These are phyloP conservation scores for Teunomyces panamensis DNA, from an alignment of 805 yeast species.

Conservation along the genomic window DNA sequence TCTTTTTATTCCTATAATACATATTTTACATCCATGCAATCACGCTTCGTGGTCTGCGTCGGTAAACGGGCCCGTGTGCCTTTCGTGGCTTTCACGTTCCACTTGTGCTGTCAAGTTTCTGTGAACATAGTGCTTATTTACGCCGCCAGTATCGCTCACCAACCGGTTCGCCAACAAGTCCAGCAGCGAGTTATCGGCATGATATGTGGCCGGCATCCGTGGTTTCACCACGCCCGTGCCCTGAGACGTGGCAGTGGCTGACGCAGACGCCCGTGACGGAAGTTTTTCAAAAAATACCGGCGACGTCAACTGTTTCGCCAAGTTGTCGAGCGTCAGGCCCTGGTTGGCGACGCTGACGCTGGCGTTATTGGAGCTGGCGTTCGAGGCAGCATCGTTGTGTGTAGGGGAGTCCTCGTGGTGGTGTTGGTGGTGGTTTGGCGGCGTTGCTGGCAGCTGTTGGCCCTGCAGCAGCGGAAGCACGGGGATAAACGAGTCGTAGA, in stretches of 20 bases:
- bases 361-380: conserved; percentile 4
- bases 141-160: conserved; percentile 18
- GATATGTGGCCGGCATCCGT: conserved; percentile 5
- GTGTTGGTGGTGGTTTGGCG: neutral
- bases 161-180: conserved; percentile 18
- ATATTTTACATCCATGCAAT: neutral
- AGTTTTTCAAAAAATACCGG: conserved; percentile 37
- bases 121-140: conserved; percentile 33
- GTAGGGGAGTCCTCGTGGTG: conserved; percentile 3
- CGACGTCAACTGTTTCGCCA: conserved; percentile 38
- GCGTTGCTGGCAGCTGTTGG: conserved; percentile 2
- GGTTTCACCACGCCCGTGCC: conserved; percentile 21
- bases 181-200: conserved; percentile 20
- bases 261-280: conserved; percentile 27
- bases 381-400: conserved; percentile 5
- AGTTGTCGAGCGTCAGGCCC: conserved; percentile 27
- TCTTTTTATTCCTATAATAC: neutral
- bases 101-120: conserved; percentile 10
- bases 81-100: neutral
- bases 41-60: neutral
- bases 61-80: neutral
- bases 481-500: conserved; percentile 43
- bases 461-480: conserved; percentile 20
- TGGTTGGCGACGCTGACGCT: neutral
- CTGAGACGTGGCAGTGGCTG: neutral